Base-by-base conservation (phyloP, 2,329 filamentous ascomycete species). In the Pseudopithomyces maydicus region DNA sequence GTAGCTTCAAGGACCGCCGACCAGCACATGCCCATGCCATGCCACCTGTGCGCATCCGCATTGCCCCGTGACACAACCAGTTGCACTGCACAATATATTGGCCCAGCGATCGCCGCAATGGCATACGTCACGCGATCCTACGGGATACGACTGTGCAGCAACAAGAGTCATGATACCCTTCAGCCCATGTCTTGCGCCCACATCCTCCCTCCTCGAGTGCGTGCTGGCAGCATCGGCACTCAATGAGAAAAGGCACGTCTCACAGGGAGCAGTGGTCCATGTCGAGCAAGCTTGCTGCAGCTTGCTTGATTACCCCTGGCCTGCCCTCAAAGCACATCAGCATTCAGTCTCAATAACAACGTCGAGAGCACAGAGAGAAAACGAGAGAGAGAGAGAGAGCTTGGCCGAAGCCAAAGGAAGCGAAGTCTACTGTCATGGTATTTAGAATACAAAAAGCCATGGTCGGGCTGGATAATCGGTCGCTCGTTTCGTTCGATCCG, bases 231-330 rank as follows among this genome's bases (percentile, higher is more conserved):
- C 69, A 63, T 62, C 48, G 41, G 2, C 41, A 54, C 62, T 65
- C 62, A 65, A 75, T 73, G 73, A 76, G 73, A 74, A 76, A 76
- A 73, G 69, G 65, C 62, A 65, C 64, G 60, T 36, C 39, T 52
- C 50, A 14, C 19, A 35, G 12, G 35, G 52, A 48, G 47, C 36
- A 46, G 50, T 54, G 26, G 60, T 58, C 12, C 32, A 39, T 32
- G 26, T 33, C 33, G 29, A 19, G 23, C 11, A 32, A 47, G 26
- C 11, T 12, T 29, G 23, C 17, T 42, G 54, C 14, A 23, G 35
- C 26, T 8, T 29, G 26, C 26, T 29, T 29, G 26, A 29, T 29
- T 33, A 45, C 23, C 33, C 55, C 69, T 71, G 63, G 55, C 66
- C 69, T 68, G 60, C 70, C 68, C 70, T 29, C 62, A 64, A 65